These are phyloP conservation scores for Plasmodium reichenowi DNA, from an alignment of 169 alveolate species.

Conservation along the genomic window DNA sequence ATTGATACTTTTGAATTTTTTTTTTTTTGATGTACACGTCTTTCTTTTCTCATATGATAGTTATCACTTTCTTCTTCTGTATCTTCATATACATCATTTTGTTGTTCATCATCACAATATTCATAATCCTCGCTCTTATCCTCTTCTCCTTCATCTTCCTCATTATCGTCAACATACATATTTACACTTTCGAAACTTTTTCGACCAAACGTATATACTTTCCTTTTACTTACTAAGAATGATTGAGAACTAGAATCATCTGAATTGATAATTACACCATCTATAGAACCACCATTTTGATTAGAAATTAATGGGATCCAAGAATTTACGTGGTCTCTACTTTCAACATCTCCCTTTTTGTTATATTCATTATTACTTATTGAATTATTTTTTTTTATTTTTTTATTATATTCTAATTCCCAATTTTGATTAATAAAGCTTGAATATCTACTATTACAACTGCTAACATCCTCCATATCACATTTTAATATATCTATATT, in stretches of 20 bases:
- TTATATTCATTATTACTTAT: constrained; percentile 4
- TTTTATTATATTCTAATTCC: constrained; percentile 3
- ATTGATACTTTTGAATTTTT: neutral
- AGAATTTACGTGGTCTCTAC: neutral
- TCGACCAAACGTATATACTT: constrained; percentile 13
- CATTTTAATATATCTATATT: neutral
- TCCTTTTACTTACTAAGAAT: constrained; percentile 18
- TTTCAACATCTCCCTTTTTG: neutral
- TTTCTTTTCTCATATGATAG: too few species aligned
- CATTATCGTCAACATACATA: neutral
- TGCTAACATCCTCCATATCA: constrained; percentile 34
- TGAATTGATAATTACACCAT: constrained; percentile 33
- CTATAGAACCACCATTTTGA: constrained; percentile 23
- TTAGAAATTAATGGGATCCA: constrained; percentile 60
- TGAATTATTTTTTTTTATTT: too few species aligned
- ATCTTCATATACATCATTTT: too few species aligned
- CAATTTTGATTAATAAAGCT: constrained; percentile 14
- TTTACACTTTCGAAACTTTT: constrained; percentile 46
- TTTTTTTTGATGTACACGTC: neutral
- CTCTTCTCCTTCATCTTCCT: neutral
- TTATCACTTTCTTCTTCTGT: too few species aligned
- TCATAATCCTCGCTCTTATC: too few species aligned
- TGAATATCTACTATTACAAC: constrained; percentile 35
- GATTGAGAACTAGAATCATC: constrained; percentile 46
- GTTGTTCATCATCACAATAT: too few species aligned